These are phyloP conservation scores for Suillus luteus DNA, from an alignment of 768 basidiomycete species.

Conservation along the genomic window DNA sequence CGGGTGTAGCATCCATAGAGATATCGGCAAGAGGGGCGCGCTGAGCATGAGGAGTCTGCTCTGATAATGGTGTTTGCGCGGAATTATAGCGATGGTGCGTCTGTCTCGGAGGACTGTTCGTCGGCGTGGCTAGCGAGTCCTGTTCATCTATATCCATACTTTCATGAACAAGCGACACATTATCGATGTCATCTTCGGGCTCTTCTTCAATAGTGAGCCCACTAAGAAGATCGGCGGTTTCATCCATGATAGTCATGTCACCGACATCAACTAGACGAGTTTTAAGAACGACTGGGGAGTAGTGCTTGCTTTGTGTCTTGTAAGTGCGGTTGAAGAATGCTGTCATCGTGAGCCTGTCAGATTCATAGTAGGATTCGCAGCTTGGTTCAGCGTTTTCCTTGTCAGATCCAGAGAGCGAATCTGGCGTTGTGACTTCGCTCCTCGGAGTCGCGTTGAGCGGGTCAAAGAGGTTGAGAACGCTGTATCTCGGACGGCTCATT, in stretches of 20 bases:
- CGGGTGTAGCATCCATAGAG: constrained; percentile 19
- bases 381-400: constrained; percentile 20
- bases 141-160: constrained; percentile 8
- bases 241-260: constrained; percentile 21
- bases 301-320: constrained; percentile 16
- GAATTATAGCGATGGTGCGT: background rate
- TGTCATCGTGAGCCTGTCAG: constrained; percentile 40
- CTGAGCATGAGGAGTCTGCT: background rate
- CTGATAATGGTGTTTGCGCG: constrained; percentile 11
- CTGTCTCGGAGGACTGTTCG: constrained; percentile 4
- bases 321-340: constrained; percentile 35
- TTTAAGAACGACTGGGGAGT: constrained; percentile 20
- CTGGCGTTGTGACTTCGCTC: constrained; percentile 30
- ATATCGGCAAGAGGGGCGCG: constrained; percentile 19
- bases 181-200: background rate
- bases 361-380: constrained; percentile 15
- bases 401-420: constrained; percentile 22
- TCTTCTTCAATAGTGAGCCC: constrained; percentile 16
- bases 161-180: constrained; percentile 7
- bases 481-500: constrained; percentile 29
- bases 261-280: constrained; percentile 35
- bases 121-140: constrained; percentile 6
- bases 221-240: constrained; percentile 13
- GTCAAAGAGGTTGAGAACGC: constrained; percentile 36
- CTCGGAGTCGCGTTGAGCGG: constrained; percentile 31